Percentiles rank a stretch among this genome's conserved stretches.
Evolutionary conservation across 2,329 filamentous ascomycete genomes (phyloP).

Genomic region (Alternaria metachromatica): DNA sequence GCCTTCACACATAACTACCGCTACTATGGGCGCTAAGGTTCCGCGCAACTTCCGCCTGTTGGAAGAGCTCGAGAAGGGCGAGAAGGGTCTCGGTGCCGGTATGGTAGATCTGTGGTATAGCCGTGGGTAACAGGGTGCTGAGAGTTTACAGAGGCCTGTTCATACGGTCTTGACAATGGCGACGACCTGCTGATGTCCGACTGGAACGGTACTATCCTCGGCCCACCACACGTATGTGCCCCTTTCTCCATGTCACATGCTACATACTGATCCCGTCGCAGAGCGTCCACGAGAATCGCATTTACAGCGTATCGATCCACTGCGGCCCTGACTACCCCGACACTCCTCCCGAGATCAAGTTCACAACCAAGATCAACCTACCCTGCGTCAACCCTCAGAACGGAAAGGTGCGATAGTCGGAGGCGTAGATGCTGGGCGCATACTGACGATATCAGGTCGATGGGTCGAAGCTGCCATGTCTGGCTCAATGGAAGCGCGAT

Average conservation of each 20-base stretch:
- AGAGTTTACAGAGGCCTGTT: conserved; percentile 78
- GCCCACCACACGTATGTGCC: conserved; percentile 84
- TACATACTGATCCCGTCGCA: conserved; percentile 46
- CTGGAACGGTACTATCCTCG: conserved; percentile 98
- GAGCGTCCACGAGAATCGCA: conserved; percentile 98
- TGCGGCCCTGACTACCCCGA: conserved; percentile 92
- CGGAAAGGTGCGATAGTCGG: conserved; percentile 65
- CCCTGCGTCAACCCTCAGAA: conserved; percentile 85
- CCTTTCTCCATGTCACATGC: not conserved
- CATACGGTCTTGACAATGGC: conserved; percentile 91
- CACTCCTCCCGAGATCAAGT: conserved; percentile 85
- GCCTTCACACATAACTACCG: conserved; percentile 12
- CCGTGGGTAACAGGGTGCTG: conserved; percentile 6
- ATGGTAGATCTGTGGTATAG: conserved; percentile 21
- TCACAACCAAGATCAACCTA: conserved; percentile 94
- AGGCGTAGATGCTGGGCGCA: not conserved
- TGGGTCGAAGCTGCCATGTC: conserved; percentile 79
- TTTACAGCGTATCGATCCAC: conserved; percentile 97
- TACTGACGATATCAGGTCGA: conserved; percentile 68
- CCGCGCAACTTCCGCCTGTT: conserved; percentile 95
- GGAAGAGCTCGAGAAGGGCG: conserved; percentile 98
- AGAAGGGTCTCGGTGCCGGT: conserved; percentile 95
- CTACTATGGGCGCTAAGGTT: conserved; percentile 72
- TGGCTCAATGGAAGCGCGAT: conserved; percentile 88
- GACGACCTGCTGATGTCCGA: conserved; percentile 97